phyloP scores from a whole-genome alignment of 108 stramenopile genomes.

The Thalassiosira profunda region DNA sequence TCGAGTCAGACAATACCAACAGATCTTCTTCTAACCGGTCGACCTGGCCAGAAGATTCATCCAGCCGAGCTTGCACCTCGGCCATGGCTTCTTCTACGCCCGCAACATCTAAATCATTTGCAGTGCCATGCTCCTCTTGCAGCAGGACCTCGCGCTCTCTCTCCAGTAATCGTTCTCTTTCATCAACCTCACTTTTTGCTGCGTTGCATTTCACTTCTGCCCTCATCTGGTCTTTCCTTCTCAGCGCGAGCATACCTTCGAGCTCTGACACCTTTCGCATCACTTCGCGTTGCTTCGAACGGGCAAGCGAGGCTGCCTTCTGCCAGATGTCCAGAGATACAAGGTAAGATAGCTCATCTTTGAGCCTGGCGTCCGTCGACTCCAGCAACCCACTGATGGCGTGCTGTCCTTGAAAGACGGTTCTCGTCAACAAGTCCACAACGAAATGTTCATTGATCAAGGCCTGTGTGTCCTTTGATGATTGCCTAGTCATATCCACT shows the following conservation, averaged over 20 bases:
- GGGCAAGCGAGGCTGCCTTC: conserved; percentile 56
- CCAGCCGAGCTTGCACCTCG: conserved; percentile 20
- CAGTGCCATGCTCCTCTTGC: too few species aligned
- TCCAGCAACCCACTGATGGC: conserved; percentile 76
- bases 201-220: conserved; percentile 11
- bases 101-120: neutral
- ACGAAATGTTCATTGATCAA: conserved; percentile 70
- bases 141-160: conserved; percentile 1
- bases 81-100: conserved; percentile 20
- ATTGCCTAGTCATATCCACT: conserved; percentile 73
- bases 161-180: conserved; percentile 15
- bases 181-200: conserved; percentile 25
- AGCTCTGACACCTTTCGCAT: conserved; percentile 54
- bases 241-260: conserved; percentile 70
- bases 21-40: conserved; percentile 20
- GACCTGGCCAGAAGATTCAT: conserved; percentile 18
- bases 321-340: conserved; percentile 85
- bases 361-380: conserved; percentile 79
- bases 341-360: conserved; percentile 78
- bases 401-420: conserved; percentile 87
- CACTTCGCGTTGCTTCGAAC: conserved; percentile 58
- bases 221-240: conserved; percentile 48
- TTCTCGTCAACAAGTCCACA: conserved; percentile 60
- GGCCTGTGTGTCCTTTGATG: conserved; percentile 70
- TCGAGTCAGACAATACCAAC: neutral